Conservation (phyloP, 2,329 filamentous ascomycete species). For the Cercospora zeae-maydis region DNA sequence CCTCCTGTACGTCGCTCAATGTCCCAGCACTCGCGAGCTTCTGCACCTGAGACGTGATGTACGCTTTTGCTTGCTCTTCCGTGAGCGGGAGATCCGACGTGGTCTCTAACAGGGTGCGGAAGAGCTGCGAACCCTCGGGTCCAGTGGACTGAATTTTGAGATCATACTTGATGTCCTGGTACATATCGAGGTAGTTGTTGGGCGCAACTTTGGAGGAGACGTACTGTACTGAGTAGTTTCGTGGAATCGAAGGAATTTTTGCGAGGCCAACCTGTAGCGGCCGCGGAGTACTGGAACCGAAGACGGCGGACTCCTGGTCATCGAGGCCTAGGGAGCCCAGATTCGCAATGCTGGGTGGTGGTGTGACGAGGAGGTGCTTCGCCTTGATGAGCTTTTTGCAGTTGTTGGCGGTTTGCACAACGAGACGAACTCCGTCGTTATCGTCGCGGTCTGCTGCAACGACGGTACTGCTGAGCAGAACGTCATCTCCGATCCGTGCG, state of each 20-base stretch:
- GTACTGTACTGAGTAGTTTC: slow-evolving; percentile 3
- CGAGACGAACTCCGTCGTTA: neutral
- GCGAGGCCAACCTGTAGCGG: neutral
- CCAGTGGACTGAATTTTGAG: slow-evolving; percentile 4
- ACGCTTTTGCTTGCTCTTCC: slow-evolving; percentile 3
- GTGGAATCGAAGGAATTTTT: slow-evolving; percentile 1
- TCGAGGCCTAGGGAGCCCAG: slow-evolving; percentile 1
- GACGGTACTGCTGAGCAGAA: slow-evolving; percentile 1
- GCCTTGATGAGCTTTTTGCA: slow-evolving; percentile 6
- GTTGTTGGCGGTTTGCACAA: neutral
- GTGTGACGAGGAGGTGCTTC: slow-evolving; percentile 5
- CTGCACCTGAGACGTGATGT: neutral
- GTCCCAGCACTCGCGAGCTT: neutral
- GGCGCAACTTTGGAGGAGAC: slow-evolving; percentile 3
- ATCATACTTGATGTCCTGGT: neutral
- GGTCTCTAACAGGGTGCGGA: neutral
- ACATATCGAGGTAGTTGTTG: slow-evolving; percentile 9
- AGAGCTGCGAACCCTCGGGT: neutral
- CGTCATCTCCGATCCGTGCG: neutral
- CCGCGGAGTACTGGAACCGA: neutral
- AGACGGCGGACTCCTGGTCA: slow-evolving; percentile 4
- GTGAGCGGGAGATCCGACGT: neutral
- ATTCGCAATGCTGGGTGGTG: slow-evolving; percentile 8
- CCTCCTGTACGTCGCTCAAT: neutral
- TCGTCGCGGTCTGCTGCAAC: neutral